Percentiles rank a stretch among this genome's conserved stretches.
Conservation (phyloP, 2,329 filamentous ascomycete species). For the Neospermospora avenae region DNA sequence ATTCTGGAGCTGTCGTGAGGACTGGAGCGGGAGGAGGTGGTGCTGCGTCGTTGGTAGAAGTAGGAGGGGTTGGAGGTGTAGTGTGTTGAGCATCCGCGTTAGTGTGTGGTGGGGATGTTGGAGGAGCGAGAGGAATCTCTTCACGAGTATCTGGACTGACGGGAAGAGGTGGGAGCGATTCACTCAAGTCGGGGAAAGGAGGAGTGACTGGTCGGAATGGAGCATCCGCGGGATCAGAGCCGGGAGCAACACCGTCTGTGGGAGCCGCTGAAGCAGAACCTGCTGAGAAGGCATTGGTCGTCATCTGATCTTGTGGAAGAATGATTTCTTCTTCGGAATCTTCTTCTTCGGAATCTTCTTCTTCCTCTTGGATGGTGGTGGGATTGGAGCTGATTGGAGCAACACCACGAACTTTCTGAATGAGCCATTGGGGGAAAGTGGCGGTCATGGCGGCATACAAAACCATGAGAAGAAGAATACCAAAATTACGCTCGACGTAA, state of each 20-base stretch:
- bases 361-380: neutral
- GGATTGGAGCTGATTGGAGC: neutral
- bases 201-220: neutral
- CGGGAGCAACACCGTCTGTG: neutral
- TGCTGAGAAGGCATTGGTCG: no score
- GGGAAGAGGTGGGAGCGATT: neutral
- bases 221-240: neutral
- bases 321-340: neutral
- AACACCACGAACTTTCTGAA: neutral
- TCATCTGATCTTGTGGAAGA: neutral
- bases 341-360: neutral
- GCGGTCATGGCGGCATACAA: neutral
- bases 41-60: neutral
- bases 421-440: neutral
- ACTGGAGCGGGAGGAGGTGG: neutral
- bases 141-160: neutral
- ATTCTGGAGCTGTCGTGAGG: neutral
- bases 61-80: neutral
- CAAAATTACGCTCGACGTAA: neutral
- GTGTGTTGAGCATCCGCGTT: neutral
- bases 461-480: neutral
- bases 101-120: neutral
- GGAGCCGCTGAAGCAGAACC: neutral
- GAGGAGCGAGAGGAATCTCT: neutral
- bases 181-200: neutral